Conservation (phyloP, 2,329 filamentous ascomycete species). For the Cladophialophora bantiana region DNA sequence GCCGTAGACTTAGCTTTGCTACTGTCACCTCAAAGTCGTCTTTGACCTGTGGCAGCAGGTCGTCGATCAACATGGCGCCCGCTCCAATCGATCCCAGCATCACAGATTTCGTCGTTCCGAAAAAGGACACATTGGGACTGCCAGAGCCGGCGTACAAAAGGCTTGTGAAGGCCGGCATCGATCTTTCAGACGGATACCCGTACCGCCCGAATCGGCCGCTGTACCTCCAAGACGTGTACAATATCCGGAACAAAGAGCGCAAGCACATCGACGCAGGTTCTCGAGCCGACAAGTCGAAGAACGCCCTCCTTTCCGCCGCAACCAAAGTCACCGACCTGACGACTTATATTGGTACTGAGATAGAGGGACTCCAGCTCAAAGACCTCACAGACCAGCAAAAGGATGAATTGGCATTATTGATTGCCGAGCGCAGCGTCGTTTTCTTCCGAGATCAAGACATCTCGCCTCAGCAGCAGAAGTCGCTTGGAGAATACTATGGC, state of each 20-base stretch:
- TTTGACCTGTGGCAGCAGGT: not conserved
- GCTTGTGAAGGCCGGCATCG: slow-evolving; percentile 72
- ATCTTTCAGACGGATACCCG: slow-evolving; percentile 73
- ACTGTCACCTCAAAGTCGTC: not conserved
- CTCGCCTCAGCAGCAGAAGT: slow-evolving; percentile 48
- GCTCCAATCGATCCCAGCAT: slow-evolving; percentile 68
- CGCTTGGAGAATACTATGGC: slow-evolving; percentile 44
- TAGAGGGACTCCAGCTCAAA: slow-evolving; percentile 50
- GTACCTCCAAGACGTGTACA: slow-evolving; percentile 73
- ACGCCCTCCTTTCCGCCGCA: slow-evolving; percentile 49
- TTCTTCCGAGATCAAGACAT: slow-evolving; percentile 60
- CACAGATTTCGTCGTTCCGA: slow-evolving; percentile 67
- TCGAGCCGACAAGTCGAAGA: slow-evolving; percentile 62
- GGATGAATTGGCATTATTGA: slow-evolving; percentile 64
- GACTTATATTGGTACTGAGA: slow-evolving; percentile 53
- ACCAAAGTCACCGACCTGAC: slow-evolving; percentile 60
- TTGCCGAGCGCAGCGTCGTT: slow-evolving; percentile 59
- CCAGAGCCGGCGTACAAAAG: slow-evolving; percentile 64
- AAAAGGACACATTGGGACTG: slow-evolving; percentile 69
- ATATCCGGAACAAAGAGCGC: slow-evolving; percentile 66
- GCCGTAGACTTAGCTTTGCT: not conserved
- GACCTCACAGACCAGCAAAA: slow-evolving; percentile 70
- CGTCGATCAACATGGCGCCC: slow-evolving; percentile 57
- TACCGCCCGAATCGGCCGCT: slow-evolving; percentile 72
- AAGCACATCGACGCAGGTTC: slow-evolving; percentile 67